Conservation (phyloP, 805 yeast species). For the Myxozyma sirexii region DNA sequence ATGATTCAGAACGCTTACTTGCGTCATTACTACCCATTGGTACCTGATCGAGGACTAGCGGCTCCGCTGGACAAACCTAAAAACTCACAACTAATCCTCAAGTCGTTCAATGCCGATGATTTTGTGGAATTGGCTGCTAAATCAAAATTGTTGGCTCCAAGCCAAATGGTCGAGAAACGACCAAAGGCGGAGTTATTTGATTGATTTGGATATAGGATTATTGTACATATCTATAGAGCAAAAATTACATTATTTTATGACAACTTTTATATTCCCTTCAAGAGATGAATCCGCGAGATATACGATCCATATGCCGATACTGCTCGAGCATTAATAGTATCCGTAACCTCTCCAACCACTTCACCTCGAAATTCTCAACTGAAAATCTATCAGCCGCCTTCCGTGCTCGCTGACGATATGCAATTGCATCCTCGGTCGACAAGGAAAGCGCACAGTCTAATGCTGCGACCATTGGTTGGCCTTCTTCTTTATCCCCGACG, state of each 20-base stretch:
- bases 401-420: slow-evolving; percentile 51
- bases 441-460: slow-evolving; percentile 51
- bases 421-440: slow-evolving; percentile 44
- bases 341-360: slow-evolving; percentile 50
- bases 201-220: not conserved
- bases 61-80: slow-evolving; percentile 12
- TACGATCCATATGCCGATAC: slow-evolving; percentile 19
- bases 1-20: slow-evolving; percentile 71
- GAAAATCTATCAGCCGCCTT: slow-evolving; percentile 57
- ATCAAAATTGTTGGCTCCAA: not conserved
- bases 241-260: too few species aligned
- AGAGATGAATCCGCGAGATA: slow-evolving; percentile 22
- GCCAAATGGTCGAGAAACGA: not conserved
- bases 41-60: slow-evolving; percentile 14
- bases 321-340: slow-evolving; percentile 29
- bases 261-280: not conserved
- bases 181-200: not conserved
- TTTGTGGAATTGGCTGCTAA: not conserved
- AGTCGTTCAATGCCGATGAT: not conserved
- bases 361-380: slow-evolving; percentile 55
- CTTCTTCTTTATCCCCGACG: slow-evolving; percentile 54
- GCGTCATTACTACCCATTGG: slow-evolving; percentile 40
- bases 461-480: slow-evolving; percentile 48
- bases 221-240: not conserved
- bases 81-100: not conserved